phyloP scores from a whole-genome alignment of 2,329 filamentous ascomycete genomes.

The Immersiporthe knoxdaviesiana region DNA sequence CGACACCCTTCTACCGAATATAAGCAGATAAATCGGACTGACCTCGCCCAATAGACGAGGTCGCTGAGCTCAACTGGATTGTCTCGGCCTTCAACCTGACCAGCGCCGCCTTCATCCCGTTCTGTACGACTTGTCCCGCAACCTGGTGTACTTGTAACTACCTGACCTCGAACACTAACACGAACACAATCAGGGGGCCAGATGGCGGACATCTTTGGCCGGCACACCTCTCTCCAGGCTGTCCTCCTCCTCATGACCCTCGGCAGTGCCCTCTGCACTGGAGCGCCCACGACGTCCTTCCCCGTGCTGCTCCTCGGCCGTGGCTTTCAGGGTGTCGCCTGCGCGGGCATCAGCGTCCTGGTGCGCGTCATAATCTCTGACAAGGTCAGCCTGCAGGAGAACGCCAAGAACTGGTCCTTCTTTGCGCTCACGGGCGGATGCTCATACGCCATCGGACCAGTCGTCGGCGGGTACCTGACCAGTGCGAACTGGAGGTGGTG shows the following conservation, averaged over 20 bases:
- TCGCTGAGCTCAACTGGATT: slow-evolving; percentile 69
- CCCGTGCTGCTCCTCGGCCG: slow-evolving; percentile 64
- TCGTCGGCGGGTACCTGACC: slow-evolving; percentile 62
- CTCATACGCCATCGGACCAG: slow-evolving; percentile 63
- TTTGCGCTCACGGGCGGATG: slow-evolving; percentile 64
- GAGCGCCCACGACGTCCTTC: slow-evolving; percentile 56
- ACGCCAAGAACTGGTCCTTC: slow-evolving; percentile 63
- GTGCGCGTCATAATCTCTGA: slow-evolving; percentile 66
- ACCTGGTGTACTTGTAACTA: not conserved
- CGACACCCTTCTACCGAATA: not conserved
- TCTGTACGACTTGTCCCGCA: slow-evolving; percentile 43
- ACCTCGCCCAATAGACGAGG: slow-evolving; percentile 43
- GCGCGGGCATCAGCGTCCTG: slow-evolving; percentile 63
- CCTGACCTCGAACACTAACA: not conserved
- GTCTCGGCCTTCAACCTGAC: slow-evolving; percentile 72
- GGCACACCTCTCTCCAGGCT: slow-evolving; percentile 60
- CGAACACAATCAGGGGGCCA: slow-evolving; percentile 47
- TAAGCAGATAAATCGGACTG: not conserved
- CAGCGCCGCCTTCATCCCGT: slow-evolving; percentile 67
- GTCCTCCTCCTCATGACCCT: slow-evolving; percentile 60
- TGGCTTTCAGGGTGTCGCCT: slow-evolving; percentile 64
- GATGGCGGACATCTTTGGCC: slow-evolving; percentile 66
- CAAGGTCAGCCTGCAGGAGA: slow-evolving; percentile 63
- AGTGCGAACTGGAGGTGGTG: slow-evolving; percentile 66
- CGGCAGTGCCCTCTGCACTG: slow-evolving; percentile 65